Conservation (phyloP, 78 protist species). For the Neovahlkampfia damariscottae region DNA sequence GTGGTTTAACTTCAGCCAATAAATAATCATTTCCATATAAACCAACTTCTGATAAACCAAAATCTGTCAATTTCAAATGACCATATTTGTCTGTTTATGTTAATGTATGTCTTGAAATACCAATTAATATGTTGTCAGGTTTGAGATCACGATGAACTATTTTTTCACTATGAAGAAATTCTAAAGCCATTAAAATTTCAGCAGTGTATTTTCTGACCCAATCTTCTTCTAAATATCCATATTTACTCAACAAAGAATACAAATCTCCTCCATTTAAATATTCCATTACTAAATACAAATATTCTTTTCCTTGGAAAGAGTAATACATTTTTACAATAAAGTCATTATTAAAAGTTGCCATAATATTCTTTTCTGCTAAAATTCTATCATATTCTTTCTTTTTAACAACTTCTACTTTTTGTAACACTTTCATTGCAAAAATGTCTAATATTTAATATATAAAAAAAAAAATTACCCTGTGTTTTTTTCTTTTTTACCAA, state of each 20-base stretch:
- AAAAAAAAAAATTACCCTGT: too few species aligned
- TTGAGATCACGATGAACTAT: conserved; percentile 81
- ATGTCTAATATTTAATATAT: too few species aligned
- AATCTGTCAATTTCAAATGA: conserved; percentile 85
- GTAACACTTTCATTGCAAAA: conserved; percentile 76
- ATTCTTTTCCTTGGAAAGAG: conserved; percentile 35
- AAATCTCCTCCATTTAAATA: conserved; percentile 56
- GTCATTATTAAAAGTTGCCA: conserved; percentile 23
- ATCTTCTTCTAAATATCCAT: conserved; percentile 28
- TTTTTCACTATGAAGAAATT: conserved; percentile 56
- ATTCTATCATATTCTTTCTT: conserved; percentile 44
- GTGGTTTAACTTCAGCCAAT: too few species aligned
- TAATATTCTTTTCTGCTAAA: conserved; percentile 66
- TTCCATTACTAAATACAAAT: conserved; percentile 62
- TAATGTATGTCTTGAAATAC: too few species aligned
- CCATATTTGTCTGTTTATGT: conserved; percentile 53
- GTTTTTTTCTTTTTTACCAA: conserved; percentile 56
- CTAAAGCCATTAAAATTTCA: conserved; percentile 65
- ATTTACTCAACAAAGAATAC: not conserved
- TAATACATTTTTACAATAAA: conserved; percentile 69
- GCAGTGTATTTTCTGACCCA: conserved; percentile 66
- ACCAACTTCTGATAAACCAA: conserved; percentile 62
- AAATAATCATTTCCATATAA: not conserved
- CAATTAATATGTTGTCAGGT: conserved; percentile 79
- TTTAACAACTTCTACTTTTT: conserved; percentile 46